phyloP scores from a whole-genome alignment of 202 grass and related monocot species.

The Setaria italica region DNA sequence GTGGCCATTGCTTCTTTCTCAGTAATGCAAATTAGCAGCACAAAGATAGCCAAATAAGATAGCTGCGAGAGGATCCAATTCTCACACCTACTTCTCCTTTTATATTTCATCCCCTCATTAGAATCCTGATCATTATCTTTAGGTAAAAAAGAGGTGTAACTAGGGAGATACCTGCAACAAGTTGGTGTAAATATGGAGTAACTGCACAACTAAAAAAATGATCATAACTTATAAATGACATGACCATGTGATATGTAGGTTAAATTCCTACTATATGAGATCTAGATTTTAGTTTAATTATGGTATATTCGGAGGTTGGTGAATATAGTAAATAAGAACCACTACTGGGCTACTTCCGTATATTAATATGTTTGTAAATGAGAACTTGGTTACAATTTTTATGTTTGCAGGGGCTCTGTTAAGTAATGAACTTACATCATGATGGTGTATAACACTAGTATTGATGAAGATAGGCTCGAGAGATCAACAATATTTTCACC shows the following conservation, averaged over 20 bases:
- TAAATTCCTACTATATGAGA: conserved; percentile 6
- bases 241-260: background rate
- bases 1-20: conserved; percentile 51
- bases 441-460: conserved; percentile 57
- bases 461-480: conserved; percentile 60
- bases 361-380: background rate
- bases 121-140: conserved; percentile 23
- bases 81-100: conserved; percentile 44
- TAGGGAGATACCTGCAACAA: conserved; percentile 68
- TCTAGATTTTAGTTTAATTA: conserved; percentile 11
- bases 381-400: background rate
- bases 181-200: conserved; percentile 20
- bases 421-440: conserved; percentile 75
- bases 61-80: conserved; percentile 68
- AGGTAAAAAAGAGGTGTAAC: conserved; percentile 64
- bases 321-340: background rate
- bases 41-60: conserved; percentile 61
- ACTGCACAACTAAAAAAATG: background rate
- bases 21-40: conserved; percentile 70
- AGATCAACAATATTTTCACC: conserved; percentile 72
- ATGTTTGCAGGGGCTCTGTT: background rate
- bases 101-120: conserved; percentile 30
- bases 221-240: background rate
- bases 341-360: background rate
- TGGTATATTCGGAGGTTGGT: background rate